Base-by-base conservation (phyloP, 345 rosid species). In the Salix caprea region DNA sequence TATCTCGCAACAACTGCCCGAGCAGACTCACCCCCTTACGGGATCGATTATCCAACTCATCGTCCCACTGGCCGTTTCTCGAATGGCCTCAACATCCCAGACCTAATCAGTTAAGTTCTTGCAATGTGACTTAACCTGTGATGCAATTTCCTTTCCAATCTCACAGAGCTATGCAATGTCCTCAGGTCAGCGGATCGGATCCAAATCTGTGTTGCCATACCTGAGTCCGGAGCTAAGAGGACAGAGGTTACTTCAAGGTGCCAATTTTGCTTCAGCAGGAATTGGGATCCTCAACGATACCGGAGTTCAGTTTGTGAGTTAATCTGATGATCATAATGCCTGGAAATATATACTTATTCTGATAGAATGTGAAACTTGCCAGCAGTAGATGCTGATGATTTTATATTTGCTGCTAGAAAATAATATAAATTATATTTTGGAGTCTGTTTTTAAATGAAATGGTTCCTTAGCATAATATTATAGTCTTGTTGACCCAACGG, bases 221-320 rank as follows among this genome's bases (percentile, higher is more conserved):
- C 82, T 94, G 84, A 92, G 88, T 78, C 97, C 97, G 7, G 85
- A 82, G 28, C 86, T 94, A 39, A 86, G 77, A 0, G 90, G 91
- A 10, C 81, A 72, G 52, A 90, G 70, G 77, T 86, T 92, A 39
- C 85, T 92, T 6, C 34, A 83, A 18, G 98, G 98, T 39, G 97
- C 98, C 48, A 94, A 92, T 81, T 94, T 92, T 71, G 98, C 98
- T 18, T 91, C 98, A 18, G 98, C 96, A 9, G 94, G 98, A 13
- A 87, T 92, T 10, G 97, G 96, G 36, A 81, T 90, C 76, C 89
- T 90, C 21, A 88, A 90, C 73, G 91, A 90, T 82, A 90, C 94
- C 18, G 94, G 91, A 16, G 19, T 76, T 72, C 94, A 90, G 64
- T 90, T 90, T 75, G 94, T 88, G 71, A 79, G 90, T 76, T 28